Evolutionary conservation across 192 early-diverging fungal species (phyloP).

Genomic region (Ramicandelaber brevisporus): DNA sequence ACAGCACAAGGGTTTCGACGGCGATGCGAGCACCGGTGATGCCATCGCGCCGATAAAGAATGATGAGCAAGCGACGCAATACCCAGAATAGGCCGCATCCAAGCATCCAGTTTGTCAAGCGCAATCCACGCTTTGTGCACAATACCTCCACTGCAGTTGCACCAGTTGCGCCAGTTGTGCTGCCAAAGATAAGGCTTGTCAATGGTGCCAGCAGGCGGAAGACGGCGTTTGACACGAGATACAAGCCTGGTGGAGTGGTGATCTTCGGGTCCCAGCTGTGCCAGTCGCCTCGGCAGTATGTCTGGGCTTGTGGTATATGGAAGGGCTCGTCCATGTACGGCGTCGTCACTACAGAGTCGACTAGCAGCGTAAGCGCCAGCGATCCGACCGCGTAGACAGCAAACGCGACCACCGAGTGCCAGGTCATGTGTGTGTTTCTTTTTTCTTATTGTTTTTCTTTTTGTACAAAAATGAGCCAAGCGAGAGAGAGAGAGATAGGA

Average conservation of each 20-base stretch:
- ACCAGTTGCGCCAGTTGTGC: not conserved
- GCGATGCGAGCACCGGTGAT: not conserved
- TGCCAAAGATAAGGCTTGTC: not conserved
- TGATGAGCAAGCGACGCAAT: constrained; percentile 8
- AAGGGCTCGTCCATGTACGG: constrained; percentile 74
- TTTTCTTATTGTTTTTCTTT: no score
- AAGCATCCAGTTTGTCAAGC: constrained; percentile 43
- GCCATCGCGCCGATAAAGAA: constrained; percentile 8
- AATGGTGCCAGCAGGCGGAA: constrained; percentile 2
- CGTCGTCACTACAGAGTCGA: constrained; percentile 4
- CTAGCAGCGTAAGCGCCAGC: constrained; percentile 6
- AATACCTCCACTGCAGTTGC: not conserved
- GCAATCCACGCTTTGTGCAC: constrained; percentile 20
- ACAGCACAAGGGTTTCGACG: constrained; percentile 18
- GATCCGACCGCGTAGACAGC: constrained; percentile 6
- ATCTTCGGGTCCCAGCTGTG: constrained; percentile 70
- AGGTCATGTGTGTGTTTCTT: no score
- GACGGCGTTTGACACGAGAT: constrained; percentile 12
- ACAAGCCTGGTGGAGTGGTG: constrained; percentile 94
- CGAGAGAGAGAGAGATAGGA: no score
- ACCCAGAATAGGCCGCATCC: constrained; percentile 22
- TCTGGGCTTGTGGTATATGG: constrained; percentile 75
- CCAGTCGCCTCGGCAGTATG: constrained; percentile 50
- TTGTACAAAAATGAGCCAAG: no score
- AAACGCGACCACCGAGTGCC: constrained; percentile 6